Evolutionary conservation across 768 basidiomycete species (phyloP), one percentile per base, ranked within the genome.

Genomic region (Tylopilus plumbeoviolaceoides): DNA sequence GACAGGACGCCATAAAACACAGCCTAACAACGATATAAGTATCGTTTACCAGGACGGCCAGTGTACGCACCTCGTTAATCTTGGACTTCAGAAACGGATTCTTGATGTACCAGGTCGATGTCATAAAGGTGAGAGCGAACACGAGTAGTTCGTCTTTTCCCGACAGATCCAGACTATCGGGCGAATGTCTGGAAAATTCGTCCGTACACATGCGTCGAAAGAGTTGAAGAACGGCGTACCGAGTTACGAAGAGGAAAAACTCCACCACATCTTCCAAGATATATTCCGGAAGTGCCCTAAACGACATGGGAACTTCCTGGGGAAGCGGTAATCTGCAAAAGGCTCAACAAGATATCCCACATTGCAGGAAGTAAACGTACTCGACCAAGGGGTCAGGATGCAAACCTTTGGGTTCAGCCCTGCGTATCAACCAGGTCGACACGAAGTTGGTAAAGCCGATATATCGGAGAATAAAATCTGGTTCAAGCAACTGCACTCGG

Each of bases 21-120:
- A 10, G 85, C 84, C 87, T 92, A 59, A 38, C 5, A 11, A 9
- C 36, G 43, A 47, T 1, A 21, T 63, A 25, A 48, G 58, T 39
- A 45, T 44, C 21, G 44, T 18, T 39, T 39, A 36, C 11, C 28
- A 10, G 21, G 15, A n/a, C 20, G n/a, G 20, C 21, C 38, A 8
- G 27, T 25, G 6, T 56, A 40, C 77, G 41, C 57, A 93, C 92
- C 66, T 97, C 91, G 58, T 98, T 93, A 55, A 98, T 88, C 71
- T 98, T 95, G 18, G 92, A 84, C 71, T 98, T 98, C 61, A 99
- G 68, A 77, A 95, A 98, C 0, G 97, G 97, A 61, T 98, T 99
- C 75, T 97, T 97, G 78, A 99, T 95, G 68, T 94, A 98, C 82
- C 91, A 93, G 0, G 95, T 95, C 35, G 91, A 93, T 7, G 87